phyloP scores from a whole-genome alignment of 1,284 basidiomycete genomes.

The Trichosporon coremiiforme region DNA sequence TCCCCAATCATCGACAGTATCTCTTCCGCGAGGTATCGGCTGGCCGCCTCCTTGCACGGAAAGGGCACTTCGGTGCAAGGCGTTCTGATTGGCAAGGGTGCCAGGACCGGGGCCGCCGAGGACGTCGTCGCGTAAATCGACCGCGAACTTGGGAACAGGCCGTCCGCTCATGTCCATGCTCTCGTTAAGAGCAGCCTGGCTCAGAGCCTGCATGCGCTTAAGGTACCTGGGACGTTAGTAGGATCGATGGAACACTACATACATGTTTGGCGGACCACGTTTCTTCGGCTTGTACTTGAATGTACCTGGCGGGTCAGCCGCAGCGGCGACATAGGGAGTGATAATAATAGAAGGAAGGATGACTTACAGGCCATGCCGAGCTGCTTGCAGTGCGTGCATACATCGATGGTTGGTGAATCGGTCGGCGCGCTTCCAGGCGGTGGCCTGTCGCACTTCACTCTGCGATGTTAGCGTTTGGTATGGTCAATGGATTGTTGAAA shows the following conservation, averaged over 20 bases:
- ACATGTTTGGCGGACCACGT: constrained; percentile 85
- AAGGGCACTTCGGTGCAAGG: constrained; percentile 26
- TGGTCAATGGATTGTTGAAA: background rate
- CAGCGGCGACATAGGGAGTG: background rate
- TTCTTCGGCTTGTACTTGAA: constrained; percentile 91
- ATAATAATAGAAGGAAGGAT: background rate
- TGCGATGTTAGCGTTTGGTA: constrained; percentile 27
- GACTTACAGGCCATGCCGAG: constrained; percentile 70
- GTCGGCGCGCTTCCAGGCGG: constrained; percentile 36
- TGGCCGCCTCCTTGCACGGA: constrained; percentile 21
- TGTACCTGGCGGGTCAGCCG: constrained; percentile 57
- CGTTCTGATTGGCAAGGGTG: constrained; percentile 33
- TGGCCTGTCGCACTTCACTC: constrained; percentile 53
- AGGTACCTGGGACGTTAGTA: constrained; percentile 29
- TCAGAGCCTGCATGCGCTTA: constrained; percentile 34
- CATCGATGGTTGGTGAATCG: constrained; percentile 35
- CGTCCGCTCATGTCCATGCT: constrained; percentile 12
- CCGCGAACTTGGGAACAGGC: background rate
- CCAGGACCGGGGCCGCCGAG: constrained; percentile 31
- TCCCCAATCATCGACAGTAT: constrained; percentile 29
- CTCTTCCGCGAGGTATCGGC: constrained; percentile 18
- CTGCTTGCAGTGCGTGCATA: constrained; percentile 67
- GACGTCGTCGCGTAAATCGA: constrained; percentile 8
- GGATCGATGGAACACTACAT: constrained; percentile 46
- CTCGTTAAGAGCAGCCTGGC: constrained; percentile 20